These are phyloP conservation scores for Brettanomyces bruxellensis DNA, from an alignment of 805 yeast genomes.

Conservation along the genomic window DNA sequence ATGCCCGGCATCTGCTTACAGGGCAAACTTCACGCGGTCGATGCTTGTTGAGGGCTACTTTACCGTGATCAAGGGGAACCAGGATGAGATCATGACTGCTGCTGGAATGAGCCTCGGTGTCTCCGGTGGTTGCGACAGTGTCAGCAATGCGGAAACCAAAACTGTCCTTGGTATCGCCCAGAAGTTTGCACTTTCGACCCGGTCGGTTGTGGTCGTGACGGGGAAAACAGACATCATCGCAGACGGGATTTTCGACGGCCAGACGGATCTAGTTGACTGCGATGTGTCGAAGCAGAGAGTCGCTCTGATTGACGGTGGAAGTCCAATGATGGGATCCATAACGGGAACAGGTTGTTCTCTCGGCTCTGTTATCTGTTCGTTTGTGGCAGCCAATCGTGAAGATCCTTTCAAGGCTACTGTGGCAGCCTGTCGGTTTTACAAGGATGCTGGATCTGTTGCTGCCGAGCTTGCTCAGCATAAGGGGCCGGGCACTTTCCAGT, in stretches of 20 bases:
- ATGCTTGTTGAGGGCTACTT: slow-evolving; percentile 50
- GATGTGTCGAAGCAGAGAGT: slow-evolving; percentile 19
- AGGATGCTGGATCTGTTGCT: slow-evolving; percentile 52
- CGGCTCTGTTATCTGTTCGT: slow-evolving; percentile 62
- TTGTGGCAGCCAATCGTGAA: slow-evolving; percentile 36
- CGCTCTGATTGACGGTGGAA: slow-evolving; percentile 44
- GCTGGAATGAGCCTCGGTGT: slow-evolving; percentile 49
- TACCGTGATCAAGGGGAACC: slow-evolving; percentile 74
- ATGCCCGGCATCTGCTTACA: slow-evolving; percentile 65
- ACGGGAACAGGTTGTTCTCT: slow-evolving; percentile 83
- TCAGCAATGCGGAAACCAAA: slow-evolving; percentile 8
- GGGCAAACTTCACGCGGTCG: slow-evolving; percentile 38
- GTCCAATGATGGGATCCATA: slow-evolving; percentile 50
- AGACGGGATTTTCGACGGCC: slow-evolving; percentile 30
- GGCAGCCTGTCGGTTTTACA: slow-evolving; percentile 50
- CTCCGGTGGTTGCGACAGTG: slow-evolving; percentile 54
- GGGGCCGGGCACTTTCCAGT: slow-evolving; percentile 51
- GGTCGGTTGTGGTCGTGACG: slow-evolving; percentile 61
- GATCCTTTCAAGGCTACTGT: slow-evolving; percentile 38
- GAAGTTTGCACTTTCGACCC: slow-evolving; percentile 39
- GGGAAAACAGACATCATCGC: slow-evolving; percentile 49
- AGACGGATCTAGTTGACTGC: slow-evolving; percentile 9
- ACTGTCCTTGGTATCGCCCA: slow-evolving; percentile 33
- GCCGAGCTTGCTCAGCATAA: slow-evolving; percentile 20
- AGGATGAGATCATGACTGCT: slow-evolving; percentile 62